Conservation (phyloP, 306 rosid species). For the Quercus agrifolia region DNA sequence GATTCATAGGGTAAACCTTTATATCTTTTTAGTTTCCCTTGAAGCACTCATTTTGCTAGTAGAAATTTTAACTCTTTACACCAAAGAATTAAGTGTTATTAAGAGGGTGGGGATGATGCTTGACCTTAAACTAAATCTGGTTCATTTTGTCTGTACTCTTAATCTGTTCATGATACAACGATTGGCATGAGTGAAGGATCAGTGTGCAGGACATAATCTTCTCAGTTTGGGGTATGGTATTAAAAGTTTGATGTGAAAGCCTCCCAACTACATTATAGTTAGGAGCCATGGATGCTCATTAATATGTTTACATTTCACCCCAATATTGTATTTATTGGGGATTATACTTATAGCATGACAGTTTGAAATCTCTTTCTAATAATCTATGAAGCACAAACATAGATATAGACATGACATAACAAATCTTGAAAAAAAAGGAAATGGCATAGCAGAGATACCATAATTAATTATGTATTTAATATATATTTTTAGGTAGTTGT, state of each 20-base stretch:
- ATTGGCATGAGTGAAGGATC: background rate
- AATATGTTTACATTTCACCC: too few species aligned
- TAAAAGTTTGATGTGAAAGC: constrained; percentile 36
- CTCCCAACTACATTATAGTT: constrained; percentile 18
- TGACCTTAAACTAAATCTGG: background rate
- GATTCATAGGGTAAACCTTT: background rate
- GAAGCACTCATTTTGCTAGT: too few species aligned
- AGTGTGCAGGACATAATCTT: constrained; percentile 6
- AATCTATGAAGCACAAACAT: too few species aligned
- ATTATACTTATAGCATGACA: too few species aligned
- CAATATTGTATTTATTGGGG: too few species aligned
- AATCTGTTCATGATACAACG: constrained; percentile 10
- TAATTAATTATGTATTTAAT: too few species aligned
- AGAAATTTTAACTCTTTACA: background rate
- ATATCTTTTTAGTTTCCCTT: background rate
- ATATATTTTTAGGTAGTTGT: too few species aligned
- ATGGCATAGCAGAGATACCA: too few species aligned
- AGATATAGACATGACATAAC: too few species aligned
- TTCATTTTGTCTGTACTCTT: background rate
- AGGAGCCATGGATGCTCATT: background rate
- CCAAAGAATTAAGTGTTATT: background rate
- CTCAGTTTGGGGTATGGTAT: constrained; percentile 14
- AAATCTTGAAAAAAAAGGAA: too few species aligned
- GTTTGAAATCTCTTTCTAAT: too few species aligned
- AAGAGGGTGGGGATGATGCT: background rate